These are phyloP conservation scores for Cronartium quercuum DNA, from an alignment of 1,284 basidiomycete species.

Conservation along the genomic window DNA sequence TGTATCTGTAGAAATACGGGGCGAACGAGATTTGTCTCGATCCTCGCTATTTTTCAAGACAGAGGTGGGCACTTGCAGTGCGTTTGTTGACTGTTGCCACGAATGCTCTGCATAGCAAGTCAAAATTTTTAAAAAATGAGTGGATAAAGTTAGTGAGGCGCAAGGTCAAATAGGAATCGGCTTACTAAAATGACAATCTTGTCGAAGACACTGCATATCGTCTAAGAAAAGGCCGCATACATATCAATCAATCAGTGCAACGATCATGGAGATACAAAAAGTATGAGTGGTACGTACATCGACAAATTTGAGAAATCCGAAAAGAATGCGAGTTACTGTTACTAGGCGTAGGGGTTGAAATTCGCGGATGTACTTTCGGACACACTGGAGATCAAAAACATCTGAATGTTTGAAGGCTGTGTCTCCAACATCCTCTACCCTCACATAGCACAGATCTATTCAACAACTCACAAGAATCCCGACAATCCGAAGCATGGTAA, in stretches of 20 bases:
- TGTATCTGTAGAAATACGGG: not conserved
- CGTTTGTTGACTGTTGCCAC: not conserved
- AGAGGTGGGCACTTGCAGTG: not conserved
- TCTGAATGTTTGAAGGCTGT: not conserved
- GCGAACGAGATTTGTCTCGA: not conserved
- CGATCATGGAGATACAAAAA: too few species aligned
- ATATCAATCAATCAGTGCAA: not conserved
- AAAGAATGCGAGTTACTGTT: not conserved
- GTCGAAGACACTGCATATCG: not conserved
- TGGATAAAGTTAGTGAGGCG: not conserved
- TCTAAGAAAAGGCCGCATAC: not conserved
- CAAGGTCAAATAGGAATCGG: not conserved
- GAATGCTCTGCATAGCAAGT: not conserved
- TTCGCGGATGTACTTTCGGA: not conserved
- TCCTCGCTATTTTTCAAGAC: not conserved
- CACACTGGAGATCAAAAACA: not conserved
- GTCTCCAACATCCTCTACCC: too few species aligned
- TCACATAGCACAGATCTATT: too few species aligned
- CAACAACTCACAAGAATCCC: not conserved
- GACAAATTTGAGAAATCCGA: not conserved
- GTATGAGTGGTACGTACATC: not conserved
- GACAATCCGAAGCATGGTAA: not conserved
- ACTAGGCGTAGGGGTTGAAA: not conserved
- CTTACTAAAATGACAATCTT: slow-evolving; percentile 2
- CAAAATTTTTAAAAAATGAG: too few species aligned